A percentile compares a stretch with the other conserved stretches of the same genome.
phyloP scores from a whole-genome alignment of 2,329 filamentous ascomycete genomes.

The Knoxdaviesia capensis region DNA sequence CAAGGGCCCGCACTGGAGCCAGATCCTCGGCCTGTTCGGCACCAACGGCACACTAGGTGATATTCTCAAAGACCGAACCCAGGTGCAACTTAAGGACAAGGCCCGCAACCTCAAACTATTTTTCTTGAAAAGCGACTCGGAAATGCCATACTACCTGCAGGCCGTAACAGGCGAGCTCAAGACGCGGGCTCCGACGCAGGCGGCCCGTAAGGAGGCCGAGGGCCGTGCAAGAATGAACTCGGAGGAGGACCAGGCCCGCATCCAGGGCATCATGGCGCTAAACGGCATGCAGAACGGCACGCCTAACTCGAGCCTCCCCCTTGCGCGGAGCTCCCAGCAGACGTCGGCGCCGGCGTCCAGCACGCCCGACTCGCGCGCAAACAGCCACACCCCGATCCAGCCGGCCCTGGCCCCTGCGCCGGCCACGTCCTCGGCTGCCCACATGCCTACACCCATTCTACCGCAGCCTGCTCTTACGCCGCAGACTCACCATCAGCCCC shows the following conservation, averaged over 20 bases:
- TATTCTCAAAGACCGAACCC: constrained; percentile 70
- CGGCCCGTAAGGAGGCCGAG: constrained; percentile 47
- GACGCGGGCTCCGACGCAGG: constrained; percentile 58
- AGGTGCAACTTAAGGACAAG: constrained; percentile 86
- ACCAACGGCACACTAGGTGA: constrained; percentile 61
- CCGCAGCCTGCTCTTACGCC: constrained; percentile 2
- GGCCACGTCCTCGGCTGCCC: too few species aligned
- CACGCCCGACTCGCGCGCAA: too few species aligned
- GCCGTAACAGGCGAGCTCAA: constrained; percentile 81
- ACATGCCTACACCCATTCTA: not conserved
- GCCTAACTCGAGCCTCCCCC: too few species aligned
- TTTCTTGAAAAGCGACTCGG: constrained; percentile 77
- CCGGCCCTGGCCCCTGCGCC: too few species aligned
- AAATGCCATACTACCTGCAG: constrained; percentile 74
- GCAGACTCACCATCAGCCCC: constrained; percentile 4
- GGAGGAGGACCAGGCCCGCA: constrained; percentile 37
- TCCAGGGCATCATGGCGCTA: constrained; percentile 28
- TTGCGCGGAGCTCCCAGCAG: too few species aligned
- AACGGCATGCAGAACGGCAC: constrained; percentile 1
- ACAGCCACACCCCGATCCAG: too few species aligned
- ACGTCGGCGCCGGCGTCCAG: too few species aligned
- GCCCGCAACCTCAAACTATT: constrained; percentile 78
- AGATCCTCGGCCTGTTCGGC: constrained; percentile 72
- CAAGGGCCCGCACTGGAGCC: constrained; percentile 82
- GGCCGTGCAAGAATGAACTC: constrained; percentile 36